Evolutionary conservation across 768 basidiomycete species (phyloP), one percentile per base, ranked within the genome.

Genomic region (Rhodotorula graminis): DNA sequence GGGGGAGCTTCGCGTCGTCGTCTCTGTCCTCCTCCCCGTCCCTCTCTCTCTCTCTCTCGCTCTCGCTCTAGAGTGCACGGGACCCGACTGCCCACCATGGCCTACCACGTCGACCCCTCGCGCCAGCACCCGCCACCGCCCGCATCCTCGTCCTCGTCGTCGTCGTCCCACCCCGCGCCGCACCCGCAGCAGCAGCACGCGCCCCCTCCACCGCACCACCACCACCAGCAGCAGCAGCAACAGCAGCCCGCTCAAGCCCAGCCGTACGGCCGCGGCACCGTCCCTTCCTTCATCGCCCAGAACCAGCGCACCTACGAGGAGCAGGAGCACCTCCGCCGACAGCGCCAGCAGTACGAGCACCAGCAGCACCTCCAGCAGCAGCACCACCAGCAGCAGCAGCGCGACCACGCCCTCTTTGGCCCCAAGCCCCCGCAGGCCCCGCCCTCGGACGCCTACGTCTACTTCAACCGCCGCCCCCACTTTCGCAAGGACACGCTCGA

Each of bases 401-500:
- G 44, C 52, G 56, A 56, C 72, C 70, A 19, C 53, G 57, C 62
- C 64, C 53, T 64, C 58, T 57, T 65, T 47, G 64, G 66, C 33
- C 46, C 42, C 23, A 31, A 64, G 7, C 63, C 71, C 1, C 70
- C 74, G 53, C 53, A 55, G 53, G 58, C 37, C 55, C 61, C 71
- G 19, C 60, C 75, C 44, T 72, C 74, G 59, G 64, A 67, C 46
- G 71, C 74, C 19, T 72, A 76, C 60, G 92, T 96, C 61, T 92
- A 91, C 82, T 99, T 99, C 81, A 89, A 94, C 77, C 86, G 95
- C 72, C 89, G 86, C 57, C 86, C 89, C 4, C 80, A 84, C 62
- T 92, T 95, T 81, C 90, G 90, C 12, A 89, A 91, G 65, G 87
- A 90, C 71, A 88, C 91, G 25, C 81, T 89, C 74, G 88, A 92